phyloP scores from a whole-genome alignment of 768 basidiomycete genomes.

The Sporobolomyces pararoseus region DNA sequence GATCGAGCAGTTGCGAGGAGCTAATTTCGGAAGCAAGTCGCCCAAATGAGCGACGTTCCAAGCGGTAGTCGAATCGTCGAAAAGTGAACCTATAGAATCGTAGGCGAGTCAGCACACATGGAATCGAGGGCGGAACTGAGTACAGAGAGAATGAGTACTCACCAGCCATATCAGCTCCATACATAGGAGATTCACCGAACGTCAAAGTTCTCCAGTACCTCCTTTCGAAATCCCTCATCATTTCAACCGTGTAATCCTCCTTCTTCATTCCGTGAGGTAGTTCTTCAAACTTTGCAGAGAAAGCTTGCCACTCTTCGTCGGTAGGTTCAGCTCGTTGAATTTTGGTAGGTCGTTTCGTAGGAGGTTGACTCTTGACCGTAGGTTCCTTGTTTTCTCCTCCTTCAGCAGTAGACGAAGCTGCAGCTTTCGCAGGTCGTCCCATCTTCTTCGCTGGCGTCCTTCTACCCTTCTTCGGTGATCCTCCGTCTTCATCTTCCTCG shows the following conservation, averaged over 20 bases:
- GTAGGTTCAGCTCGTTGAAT: constrained; percentile 32
- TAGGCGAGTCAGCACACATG: constrained; percentile 53
- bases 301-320: constrained; percentile 42
- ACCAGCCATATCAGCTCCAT: constrained; percentile 95
- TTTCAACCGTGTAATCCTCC: constrained; percentile 79
- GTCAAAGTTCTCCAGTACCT: constrained; percentile 89
- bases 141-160: constrained; percentile 44
- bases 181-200: constrained; percentile 87
- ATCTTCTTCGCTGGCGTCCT: constrained; percentile 13
- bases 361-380: not conserved
- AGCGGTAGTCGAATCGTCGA: constrained; percentile 68
- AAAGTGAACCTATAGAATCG: constrained; percentile 49
- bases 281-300: constrained; percentile 35
- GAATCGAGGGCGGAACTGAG: constrained; percentile 47
- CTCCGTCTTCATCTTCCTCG: constrained; percentile 45
- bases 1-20: constrained; percentile 67
- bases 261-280: constrained; percentile 49
- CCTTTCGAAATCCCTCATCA: constrained; percentile 80
- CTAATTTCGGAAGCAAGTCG: constrained; percentile 74
- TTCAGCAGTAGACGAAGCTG: not conserved
- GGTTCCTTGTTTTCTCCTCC: constrained; percentile 1
- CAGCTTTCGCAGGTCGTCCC: not conserved
- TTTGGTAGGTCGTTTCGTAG: constrained; percentile 26
- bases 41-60: constrained; percentile 96
- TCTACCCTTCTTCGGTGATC: constrained; percentile 10